phyloP scores from a whole-genome alignment of 768 basidiomycete species.

The Austroboletus festivus region DNA sequence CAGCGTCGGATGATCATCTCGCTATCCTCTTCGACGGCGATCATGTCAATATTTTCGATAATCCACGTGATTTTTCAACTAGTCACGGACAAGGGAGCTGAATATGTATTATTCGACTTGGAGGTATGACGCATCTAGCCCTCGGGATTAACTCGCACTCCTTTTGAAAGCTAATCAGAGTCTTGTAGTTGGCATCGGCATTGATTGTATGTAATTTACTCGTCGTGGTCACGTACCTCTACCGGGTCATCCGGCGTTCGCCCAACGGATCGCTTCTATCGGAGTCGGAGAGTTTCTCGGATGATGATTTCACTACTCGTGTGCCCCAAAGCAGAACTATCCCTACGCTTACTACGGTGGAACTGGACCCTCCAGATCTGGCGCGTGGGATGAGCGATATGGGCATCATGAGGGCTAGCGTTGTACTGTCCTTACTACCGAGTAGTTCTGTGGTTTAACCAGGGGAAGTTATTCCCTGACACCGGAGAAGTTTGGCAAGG shows the following conservation, averaged over 20 bases:
- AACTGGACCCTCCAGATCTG: background rate
- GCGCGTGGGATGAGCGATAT: too few species aligned
- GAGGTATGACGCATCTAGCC: background rate
- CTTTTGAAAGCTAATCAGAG: background rate
- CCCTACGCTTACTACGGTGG: background rate
- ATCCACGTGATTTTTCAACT: background rate
- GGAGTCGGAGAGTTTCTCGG: background rate
- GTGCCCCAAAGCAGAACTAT: background rate
- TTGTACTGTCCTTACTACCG: too few species aligned
- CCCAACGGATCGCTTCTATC: background rate
- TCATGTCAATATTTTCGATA: constrained; percentile 1
- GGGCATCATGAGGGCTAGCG: too few species aligned
- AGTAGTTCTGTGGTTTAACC: too few species aligned
- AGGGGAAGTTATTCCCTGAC: too few species aligned
- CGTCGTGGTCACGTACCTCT: constrained; percentile 11
- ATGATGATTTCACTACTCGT: constrained; percentile 7
- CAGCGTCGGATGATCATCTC: constrained; percentile 16
- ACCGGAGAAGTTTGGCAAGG: too few species aligned
- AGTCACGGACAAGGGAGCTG: background rate
- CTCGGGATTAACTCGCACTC: background rate
- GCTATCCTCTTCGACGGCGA: constrained; percentile 9
- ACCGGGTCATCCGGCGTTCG: background rate
- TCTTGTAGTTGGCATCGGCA: background rate
- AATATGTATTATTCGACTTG: background rate
- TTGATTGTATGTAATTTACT: constrained; percentile 15